These are phyloP conservation scores for Sphagnum magellanicum DNA, from an alignment of 228 moss, liverwort and hornwort genomes.

Conservation along the genomic window DNA sequence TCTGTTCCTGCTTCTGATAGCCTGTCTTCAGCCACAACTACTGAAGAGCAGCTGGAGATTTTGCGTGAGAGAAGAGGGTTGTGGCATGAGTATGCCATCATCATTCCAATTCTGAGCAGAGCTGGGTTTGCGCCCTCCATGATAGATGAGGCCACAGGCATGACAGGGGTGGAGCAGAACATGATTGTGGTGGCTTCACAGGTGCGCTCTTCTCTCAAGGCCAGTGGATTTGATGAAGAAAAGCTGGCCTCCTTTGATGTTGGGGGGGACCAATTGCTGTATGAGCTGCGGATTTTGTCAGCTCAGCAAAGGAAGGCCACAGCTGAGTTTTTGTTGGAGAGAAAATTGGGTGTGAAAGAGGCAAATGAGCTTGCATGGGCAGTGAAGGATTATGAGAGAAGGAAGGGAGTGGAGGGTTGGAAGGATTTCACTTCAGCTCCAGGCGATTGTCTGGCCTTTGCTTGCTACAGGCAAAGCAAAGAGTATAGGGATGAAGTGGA, in stretches of 20 bases:
- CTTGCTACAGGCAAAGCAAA: constrained; percentile 60
- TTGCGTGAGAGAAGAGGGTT: constrained; percentile 71
- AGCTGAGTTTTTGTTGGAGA: constrained; percentile 60
- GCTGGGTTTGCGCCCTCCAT: constrained; percentile 68
- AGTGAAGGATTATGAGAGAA: constrained; percentile 58
- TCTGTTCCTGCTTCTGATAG: background rate
- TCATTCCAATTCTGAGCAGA: constrained; percentile 46
- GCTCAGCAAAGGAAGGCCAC: constrained; percentile 63
- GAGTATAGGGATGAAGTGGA: constrained; percentile 39
- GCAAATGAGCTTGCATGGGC: constrained; percentile 59
- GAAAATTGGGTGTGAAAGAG: constrained; percentile 52
- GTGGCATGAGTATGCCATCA: constrained; percentile 66
- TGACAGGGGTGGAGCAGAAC: constrained; percentile 93
- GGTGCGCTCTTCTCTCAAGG: constrained; percentile 70
- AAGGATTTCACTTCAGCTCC: constrained; percentile 47
- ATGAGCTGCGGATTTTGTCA: constrained; percentile 80
- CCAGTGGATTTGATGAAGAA: constrained; percentile 53
- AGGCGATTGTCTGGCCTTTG: constrained; percentile 81
- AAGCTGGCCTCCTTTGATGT: constrained; percentile 47
- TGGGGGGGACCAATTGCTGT: constrained; percentile 71
- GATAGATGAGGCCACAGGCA: constrained; percentile 86
- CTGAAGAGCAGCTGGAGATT: constrained; percentile 68
- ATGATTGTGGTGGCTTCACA: constrained; percentile 61
- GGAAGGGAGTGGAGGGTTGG: constrained; percentile 44
- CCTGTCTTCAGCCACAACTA: constrained; percentile 24